Evolutionary conservation across 441 rosid species (phyloP), one percentile per base, ranked within the genome.

Genomic region (Jatropha multifida): DNA sequence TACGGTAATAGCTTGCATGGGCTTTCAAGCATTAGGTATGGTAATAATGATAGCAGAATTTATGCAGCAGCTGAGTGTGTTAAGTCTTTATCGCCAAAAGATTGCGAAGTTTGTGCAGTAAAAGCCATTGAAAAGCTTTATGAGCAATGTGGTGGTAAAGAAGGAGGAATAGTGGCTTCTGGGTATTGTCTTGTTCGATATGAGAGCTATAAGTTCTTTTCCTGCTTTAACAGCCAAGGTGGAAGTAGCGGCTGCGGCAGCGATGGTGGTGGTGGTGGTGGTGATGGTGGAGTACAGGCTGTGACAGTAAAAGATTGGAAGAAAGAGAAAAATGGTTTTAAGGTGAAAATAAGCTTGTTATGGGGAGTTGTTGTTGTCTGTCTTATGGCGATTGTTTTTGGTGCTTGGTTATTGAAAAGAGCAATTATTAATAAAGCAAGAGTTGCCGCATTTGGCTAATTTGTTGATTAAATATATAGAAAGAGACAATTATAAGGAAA

Each of bases 281-380:
- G 10, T 59, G 64, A 38, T n/a, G n/a, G n/a, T 26, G 64, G 64
- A 60, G 6, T 12, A 3, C 37, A 11, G 32, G 65, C 12, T 23
- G 17, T 27, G 14, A 62, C 37, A 2, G 17, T 27, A 14, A 37
- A 9, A 3, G 66, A 32, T 62, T 12, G 42, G 66, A 17, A 37
- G 15, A 37, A 37, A 13, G 44, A 7, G 41, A 37, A 62, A 32
- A 62, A 32, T 62, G 44, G 23, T 4, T 4, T 12, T 1, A 37
- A 7, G 66, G 66, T 5, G 66, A 37, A 62, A 62, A 42, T 37
- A 62, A 20, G 42, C 42, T 62, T 62, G 66, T 37, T 62, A 4
- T 62, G 66, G 66, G 44, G 66, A 62, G 9, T 32, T 62, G 66
- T 42, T 13, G 66, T 62, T 1, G 66, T 37, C 12, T 62, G 66